Evolutionary conservation across 2,329 filamentous ascomycete genomes (phyloP), one percentile per base, ranked within the genome.

Genomic region (Lecanosticta acicola): DNA sequence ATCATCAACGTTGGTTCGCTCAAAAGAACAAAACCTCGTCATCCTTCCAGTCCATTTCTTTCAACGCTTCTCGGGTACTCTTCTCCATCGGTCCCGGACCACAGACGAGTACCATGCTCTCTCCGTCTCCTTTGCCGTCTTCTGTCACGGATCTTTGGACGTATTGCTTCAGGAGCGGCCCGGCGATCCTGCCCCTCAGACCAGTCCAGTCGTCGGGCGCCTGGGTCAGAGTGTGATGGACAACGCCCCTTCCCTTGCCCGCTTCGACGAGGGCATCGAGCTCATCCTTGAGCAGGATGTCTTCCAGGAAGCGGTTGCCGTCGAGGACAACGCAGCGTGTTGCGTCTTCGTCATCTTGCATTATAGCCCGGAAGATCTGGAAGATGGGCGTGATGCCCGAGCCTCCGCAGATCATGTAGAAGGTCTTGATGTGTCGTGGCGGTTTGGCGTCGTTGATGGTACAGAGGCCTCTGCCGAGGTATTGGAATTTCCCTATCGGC

Each of bases 301-400:
- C 90, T 52, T 84, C 81, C 43, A 87, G 78, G 4, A 74, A 61
- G 10, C 87, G 72, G 58, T 96, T 96, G 0, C 88, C 87, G 59
- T 94, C 76, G 0, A 96, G 70, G 0, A 96, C 74, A 1, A 84
- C 68, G 59, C 87, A 94, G 2, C 65, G 69, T 0, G 86, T 93
- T 7, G 65, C 55, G 59, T 91, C 86, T 0, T 71, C 63, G 1
- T 63, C 56, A 51, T 91, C 80, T 37, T 76, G 72, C 64, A 89
- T 76, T 0, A 94, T 78, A 0, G 86, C 84, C 4, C 86, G 74
- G 42, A 94, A 71, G 2, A 94, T 85, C 60, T 93, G 86, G 63
- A 83, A 93, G 53, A 95, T 86, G 0, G 90, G 90, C n/a, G 90
- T 95, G 59, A 96, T 85, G 1, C 90, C 90, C n/a, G 80, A 87